Conservation (phyloP, 768 basidiomycete species). For the Amanita exitialis region DNA sequence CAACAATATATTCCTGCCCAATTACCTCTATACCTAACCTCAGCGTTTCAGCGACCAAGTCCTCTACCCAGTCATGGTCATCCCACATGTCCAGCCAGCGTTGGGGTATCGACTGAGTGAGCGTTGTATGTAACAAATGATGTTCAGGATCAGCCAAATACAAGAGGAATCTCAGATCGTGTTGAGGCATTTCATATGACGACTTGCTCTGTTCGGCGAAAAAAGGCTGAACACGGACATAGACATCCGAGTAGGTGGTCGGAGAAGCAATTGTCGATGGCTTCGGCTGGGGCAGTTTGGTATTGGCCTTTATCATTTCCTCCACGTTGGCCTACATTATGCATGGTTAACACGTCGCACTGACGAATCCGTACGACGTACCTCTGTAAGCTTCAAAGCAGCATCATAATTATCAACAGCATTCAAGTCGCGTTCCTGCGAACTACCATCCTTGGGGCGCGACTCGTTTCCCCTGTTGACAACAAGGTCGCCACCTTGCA, state of each 20-base stretch:
- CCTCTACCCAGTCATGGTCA: slow-evolving; percentile 93
- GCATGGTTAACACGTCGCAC: slow-evolving; percentile 2
- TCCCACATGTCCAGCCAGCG: slow-evolving; percentile 89
- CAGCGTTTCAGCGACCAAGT: slow-evolving; percentile 80
- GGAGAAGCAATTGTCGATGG: slow-evolving; percentile 32
- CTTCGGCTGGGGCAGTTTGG: slow-evolving; percentile 22
- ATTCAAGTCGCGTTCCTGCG: slow-evolving; percentile 59
- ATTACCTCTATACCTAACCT: slow-evolving; percentile 81
- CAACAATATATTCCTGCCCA: slow-evolving; percentile 85
- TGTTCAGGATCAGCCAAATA: slow-evolving; percentile 74
- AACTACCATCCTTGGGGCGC: slow-evolving; percentile 48
- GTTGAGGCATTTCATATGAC: slow-evolving; percentile 8
- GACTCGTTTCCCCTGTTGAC: slow-evolving; percentile 79
- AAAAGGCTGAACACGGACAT: slow-evolving; percentile 89
- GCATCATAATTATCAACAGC: slow-evolving; percentile 77
- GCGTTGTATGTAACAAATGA: slow-evolving; percentile 60
- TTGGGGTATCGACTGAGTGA: slow-evolving; percentile 78
- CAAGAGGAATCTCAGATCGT: slow-evolving; percentile 62
- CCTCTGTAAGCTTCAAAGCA: slow-evolving; percentile 80
- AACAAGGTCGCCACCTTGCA: slow-evolving; percentile 84
- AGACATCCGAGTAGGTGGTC: slow-evolving; percentile 82
- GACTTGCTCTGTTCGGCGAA: slow-evolving; percentile 27
- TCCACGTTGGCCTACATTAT: slow-evolving; percentile 60
- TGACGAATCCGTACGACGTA: slow-evolving; percentile 18
- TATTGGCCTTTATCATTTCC: slow-evolving; percentile 60